Evolutionary conservation across 2,329 filamentous ascomycete genomes (phyloP), one percentile per base, ranked within the genome.

Genomic region (Sclerotinia trifoliorum): DNA sequence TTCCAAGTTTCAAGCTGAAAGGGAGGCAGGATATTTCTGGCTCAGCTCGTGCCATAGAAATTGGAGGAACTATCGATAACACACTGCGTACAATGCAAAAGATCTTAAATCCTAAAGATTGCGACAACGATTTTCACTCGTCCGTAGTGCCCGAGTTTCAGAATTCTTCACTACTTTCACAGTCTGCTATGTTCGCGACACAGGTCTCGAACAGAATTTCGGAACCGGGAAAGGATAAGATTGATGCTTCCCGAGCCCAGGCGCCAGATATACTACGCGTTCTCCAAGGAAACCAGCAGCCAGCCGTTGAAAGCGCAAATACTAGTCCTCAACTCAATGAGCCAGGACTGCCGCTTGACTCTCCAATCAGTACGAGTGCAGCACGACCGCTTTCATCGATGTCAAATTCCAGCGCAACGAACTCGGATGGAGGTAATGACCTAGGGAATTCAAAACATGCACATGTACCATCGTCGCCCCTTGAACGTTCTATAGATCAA

Each of bases 301-400:
- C 51, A 46, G 26, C 35, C 61, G 7, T 49, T 52, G n/a, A 44
- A 57, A 63, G 26, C 51, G 70, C 29, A 71, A 78, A 17, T 58
- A 68, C n/a, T 42, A 51, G 15, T 39, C n/a, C 29, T 39, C 29
- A 32, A 51, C 15, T 26, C 8, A 26, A 17, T 46, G 3, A 51
- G 10, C 15, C 32, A 10, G 46, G 21, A 8, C 29, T 19, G 26
- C n/a, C 15, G 24, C 48, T 63, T 51, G 46, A 26, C 8, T 39
- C 29, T 35, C 46, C 46, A 17, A 24, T 26, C 51, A 39, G 24
- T 26, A 42, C 32, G 5, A 49, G 46, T 13, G 32, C 5, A 26
- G 13, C 60, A 42, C 46, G 26, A n/a, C 21, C 17, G 13, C 21
- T 51, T 63, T 39, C 60, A 26, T 21, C 17, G 15, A 51, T 7